phyloP scores from a whole-genome alignment of 305 asterid species.

The Euphrasia arctica region DNA sequence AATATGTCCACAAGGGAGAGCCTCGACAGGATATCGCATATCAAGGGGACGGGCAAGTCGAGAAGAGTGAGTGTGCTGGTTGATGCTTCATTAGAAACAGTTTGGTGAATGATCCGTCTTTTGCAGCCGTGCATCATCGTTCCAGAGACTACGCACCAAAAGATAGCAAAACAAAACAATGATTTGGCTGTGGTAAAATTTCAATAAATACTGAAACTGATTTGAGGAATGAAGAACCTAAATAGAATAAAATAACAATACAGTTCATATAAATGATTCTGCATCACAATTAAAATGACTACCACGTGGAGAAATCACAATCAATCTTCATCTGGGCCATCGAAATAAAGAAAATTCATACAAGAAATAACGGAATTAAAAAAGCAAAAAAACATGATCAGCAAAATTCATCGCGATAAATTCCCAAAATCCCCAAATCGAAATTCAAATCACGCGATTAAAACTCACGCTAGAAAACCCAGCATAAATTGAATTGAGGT shows the following conservation, averaged over 20 bases:
- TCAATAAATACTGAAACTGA: not conserved
- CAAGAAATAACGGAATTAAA: slow-evolving; percentile 11
- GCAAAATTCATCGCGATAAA: slow-evolving; percentile 11
- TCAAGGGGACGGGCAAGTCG: slow-evolving; percentile 43
- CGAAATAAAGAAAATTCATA: slow-evolving; percentile 4
- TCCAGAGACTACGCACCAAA: slow-evolving; percentile 11
- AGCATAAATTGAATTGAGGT: not conserved
- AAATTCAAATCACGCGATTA: slow-evolving; percentile 12
- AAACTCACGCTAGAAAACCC: not conserved
- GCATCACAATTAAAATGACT: not conserved
- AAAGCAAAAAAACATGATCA: not conserved
- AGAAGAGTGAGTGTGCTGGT: slow-evolving; percentile 28
- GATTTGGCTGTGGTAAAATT: too few species aligned
- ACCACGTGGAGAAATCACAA: not conserved
- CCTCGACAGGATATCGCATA: slow-evolving; percentile 46
- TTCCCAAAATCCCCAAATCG: slow-evolving; percentile 2
- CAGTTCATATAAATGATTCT: not conserved
- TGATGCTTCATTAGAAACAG: slow-evolving; percentile 17
- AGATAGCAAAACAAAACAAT: not conserved
- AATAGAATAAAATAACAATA: not conserved
- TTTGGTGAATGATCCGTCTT: slow-evolving; percentile 19
- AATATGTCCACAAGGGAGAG: slow-evolving; percentile 43
- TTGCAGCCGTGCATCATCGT: slow-evolving; percentile 30
- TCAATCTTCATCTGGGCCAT: not conserved
- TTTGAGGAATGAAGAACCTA: not conserved